Conservation (phyloP, 257 asterid species). For the Nicotiana undulata region DNA sequence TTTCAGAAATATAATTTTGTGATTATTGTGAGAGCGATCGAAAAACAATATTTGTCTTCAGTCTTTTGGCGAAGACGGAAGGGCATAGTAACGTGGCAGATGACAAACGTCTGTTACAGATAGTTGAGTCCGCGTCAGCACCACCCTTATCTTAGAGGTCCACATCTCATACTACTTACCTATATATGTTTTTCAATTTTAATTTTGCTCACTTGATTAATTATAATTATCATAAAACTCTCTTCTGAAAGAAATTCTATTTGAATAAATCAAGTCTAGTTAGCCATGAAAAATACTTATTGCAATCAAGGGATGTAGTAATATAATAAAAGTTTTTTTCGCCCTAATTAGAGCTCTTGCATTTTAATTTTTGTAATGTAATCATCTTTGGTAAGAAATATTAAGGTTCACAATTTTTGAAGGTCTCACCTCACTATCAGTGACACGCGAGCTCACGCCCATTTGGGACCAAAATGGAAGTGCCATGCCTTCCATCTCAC, state of each 20-base stretch:
- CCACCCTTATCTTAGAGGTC: neutral
- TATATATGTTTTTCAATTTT: too few relatives aligned
- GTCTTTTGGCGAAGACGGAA: too few relatives aligned
- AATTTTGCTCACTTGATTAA: too few relatives aligned
- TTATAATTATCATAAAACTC: neutral
- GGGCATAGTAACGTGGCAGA: neutral
- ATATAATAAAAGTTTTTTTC: too few relatives aligned
- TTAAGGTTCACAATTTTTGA: neutral
- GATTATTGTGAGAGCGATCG: neutral
- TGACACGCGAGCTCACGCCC: neutral
- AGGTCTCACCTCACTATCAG: neutral
- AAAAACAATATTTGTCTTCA: too few relatives aligned
- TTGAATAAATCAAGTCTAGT: too few relatives aligned
- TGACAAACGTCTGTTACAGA: neutral
- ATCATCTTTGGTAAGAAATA: too few relatives aligned
- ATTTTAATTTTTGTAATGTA: too few relatives aligned
- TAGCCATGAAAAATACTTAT: neutral
- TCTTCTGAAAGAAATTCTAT: too few relatives aligned
- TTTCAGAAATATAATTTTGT: too few relatives aligned
- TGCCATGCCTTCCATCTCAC: neutral
- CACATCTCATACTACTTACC: neutral
- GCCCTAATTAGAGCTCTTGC: too few relatives aligned
- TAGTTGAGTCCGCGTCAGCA: neutral
- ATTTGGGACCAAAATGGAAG: neutral
- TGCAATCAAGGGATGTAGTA: too few relatives aligned